A percentile compares a stretch with the other conserved stretches of the same genome.
Evolutionary conservation across 2,329 filamentous ascomycete genomes (phyloP).

Genomic region (Chrysoporthe cubensis): DNA sequence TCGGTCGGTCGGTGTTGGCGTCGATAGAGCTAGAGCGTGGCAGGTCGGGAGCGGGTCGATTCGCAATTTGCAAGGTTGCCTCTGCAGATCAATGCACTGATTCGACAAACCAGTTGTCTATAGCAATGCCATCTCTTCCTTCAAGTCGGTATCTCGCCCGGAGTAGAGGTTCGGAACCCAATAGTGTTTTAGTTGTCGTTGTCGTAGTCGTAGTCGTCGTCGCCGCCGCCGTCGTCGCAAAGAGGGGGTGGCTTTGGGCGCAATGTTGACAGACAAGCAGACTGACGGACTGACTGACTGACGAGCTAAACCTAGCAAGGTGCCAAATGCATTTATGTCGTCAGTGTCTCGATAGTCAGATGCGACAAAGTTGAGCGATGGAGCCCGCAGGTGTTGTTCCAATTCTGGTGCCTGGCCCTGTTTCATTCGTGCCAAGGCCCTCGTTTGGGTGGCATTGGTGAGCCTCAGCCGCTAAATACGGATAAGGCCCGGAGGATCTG

Average conservation of each 20-base stretch:
- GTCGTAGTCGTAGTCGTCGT: neutral
- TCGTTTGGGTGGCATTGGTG: conserved; percentile 2
- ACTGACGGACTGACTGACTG: neutral
- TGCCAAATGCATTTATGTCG: conserved; percentile 13
- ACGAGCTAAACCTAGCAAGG: conserved; percentile 21
- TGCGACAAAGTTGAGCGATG: neutral
- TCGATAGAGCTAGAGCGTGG: conserved; percentile 18
- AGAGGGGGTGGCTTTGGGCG: conserved; percentile 5
- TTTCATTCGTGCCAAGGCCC: conserved; percentile 13
- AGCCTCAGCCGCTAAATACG: conserved; percentile 7
- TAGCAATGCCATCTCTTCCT: conserved; percentile 23
- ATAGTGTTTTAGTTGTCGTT: neutral
- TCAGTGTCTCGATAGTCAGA: conserved; percentile 2
- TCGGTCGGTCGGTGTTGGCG: conserved; percentile 22
- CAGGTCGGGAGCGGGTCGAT: conserved; percentile 4
- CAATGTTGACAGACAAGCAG: neutral
- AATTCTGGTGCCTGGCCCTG: conserved; percentile 11
- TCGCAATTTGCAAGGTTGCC: conserved; percentile 22
- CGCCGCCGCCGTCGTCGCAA: conserved; percentile 1
- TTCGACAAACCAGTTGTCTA: conserved; percentile 14
- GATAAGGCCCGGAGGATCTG: neutral
- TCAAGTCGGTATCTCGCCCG: neutral
- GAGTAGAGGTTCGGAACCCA: neutral
- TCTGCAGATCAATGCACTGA: conserved; percentile 18
- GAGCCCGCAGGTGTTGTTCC: neutral